Percentiles rank a stretch among this genome's conserved stretches.
These are phyloP conservation scores for Licmophora abbreviata DNA, from an alignment of 108 stramenopile genomes.

Conservation along the genomic window DNA sequence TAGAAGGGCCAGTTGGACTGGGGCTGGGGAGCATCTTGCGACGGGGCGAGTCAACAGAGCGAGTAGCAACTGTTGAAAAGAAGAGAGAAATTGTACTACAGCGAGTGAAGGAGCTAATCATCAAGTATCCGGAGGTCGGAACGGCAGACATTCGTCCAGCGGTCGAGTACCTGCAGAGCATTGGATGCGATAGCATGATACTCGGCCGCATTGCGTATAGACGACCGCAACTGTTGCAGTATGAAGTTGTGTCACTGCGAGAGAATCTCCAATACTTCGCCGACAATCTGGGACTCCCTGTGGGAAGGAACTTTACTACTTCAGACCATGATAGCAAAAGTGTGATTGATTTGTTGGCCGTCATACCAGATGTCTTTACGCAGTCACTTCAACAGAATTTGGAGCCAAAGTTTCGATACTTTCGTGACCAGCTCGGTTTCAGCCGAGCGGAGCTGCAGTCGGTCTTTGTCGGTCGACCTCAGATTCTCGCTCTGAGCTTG, in stretches of 20 bases:
- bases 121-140: background rate
- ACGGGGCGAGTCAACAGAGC: background rate
- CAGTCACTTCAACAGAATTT: background rate
- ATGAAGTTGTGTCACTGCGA: background rate
- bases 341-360: background rate
- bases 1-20: background rate
- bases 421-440: background rate
- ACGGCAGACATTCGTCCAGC: background rate
- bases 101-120: background rate
- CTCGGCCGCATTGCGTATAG: slow-evolving; percentile 2
- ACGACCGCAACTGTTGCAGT: slow-evolving; percentile 2
- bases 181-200: background rate
- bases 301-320: background rate
- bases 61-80: background rate
- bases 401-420: background rate
- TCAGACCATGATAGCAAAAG: background rate
- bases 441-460: background rate
- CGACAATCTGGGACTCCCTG: background rate
- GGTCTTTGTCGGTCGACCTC: background rate
- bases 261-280: background rate
- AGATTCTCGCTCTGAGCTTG: background rate
- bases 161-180: background rate
- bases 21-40: background rate
- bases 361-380: background rate
- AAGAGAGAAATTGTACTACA: background rate